phyloP scores from a whole-genome alignment of 2,329 filamentous ascomycete genomes.

The Microsporum ferrugineum region DNA sequence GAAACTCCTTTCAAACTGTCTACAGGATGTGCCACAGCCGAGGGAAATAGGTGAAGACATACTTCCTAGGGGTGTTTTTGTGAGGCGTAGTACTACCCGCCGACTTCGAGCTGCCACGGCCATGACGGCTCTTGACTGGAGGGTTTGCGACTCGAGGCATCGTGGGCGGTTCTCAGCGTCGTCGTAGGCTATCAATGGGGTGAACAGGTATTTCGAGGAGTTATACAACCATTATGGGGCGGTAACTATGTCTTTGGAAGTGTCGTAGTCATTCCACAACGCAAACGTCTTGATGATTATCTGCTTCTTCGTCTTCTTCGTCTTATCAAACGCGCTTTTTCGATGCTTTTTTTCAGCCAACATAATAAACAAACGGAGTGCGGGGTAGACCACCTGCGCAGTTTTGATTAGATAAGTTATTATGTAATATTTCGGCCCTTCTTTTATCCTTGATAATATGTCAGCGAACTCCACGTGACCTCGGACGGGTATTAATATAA shows the following conservation, averaged over 20 bases:
- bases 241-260: background rate
- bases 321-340: background rate
- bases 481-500: background rate
- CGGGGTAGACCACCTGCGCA: slow-evolving; percentile 18
- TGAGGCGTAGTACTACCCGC: slow-evolving; percentile 36
- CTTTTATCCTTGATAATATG: background rate
- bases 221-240: background rate
- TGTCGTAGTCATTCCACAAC: background rate
- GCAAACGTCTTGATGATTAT: background rate
- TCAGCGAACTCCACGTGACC: too few relatives aligned
- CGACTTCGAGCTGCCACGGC: slow-evolving; percentile 33
- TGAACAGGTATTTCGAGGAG: background rate
- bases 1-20: background rate
- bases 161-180: slow-evolving; percentile 13
- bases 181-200: background rate
- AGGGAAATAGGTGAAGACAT: slow-evolving; percentile 19
- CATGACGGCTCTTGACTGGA: slow-evolving; percentile 30
- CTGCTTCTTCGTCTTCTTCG: background rate
- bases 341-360: slow-evolving; percentile 6
- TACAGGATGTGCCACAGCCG: background rate
- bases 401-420: background rate
- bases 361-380: slow-evolving; percentile 32
- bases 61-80: slow-evolving; percentile 42
- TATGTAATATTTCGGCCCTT: too few relatives aligned
- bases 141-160: slow-evolving; percentile 49